A percentile compares a stretch with the other conserved stretches of the same genome.
Conservation (phyloP, 2,329 filamentous ascomycete genomes). For the Epichloe coenophiala region DNA sequence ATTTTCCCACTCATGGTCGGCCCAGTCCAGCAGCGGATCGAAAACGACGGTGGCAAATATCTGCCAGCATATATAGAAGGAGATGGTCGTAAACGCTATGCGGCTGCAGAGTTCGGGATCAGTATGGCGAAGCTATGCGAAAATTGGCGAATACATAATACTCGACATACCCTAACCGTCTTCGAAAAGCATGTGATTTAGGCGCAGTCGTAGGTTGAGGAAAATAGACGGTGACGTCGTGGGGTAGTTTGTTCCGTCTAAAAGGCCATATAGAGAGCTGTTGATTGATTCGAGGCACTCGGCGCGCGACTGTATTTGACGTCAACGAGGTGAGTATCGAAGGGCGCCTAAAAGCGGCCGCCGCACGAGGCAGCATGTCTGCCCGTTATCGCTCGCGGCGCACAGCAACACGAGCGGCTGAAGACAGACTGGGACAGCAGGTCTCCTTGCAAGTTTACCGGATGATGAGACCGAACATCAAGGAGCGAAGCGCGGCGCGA, state of each 20-base stretch:
- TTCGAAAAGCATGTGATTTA: slow-evolving; percentile 1
- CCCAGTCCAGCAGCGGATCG: slow-evolving; percentile 28
- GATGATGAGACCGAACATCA: neutral
- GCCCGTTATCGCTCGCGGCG: slow-evolving; percentile 1
- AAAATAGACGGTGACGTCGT: slow-evolving; percentile 21
- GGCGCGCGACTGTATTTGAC: slow-evolving; percentile 9
- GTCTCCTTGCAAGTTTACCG: neutral
- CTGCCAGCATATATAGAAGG: slow-evolving; percentile 25
- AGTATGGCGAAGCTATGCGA: neutral
- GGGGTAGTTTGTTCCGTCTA: slow-evolving; percentile 10
- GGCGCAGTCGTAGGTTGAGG: slow-evolving; percentile 7
- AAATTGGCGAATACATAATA: neutral
- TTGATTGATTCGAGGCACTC: slow-evolving; percentile 4
- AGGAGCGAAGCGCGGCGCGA: neutral
- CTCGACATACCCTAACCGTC: slow-evolving; percentile 3
- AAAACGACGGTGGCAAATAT: slow-evolving; percentile 33
- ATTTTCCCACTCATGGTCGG: slow-evolving; percentile 28
- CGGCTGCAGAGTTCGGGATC: slow-evolving; percentile 9
- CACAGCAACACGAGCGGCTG: neutral
- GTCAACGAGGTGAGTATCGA: slow-evolving; percentile 9
- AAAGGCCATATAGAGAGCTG: slow-evolving; percentile 23
- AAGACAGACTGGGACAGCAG: neutral
- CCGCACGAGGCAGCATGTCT: slow-evolving; percentile 12
- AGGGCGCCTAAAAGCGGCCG: slow-evolving; percentile 11
- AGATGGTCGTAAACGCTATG: slow-evolving; percentile 17